Base-by-base conservation (phyloP, 805 yeast species). In the Danielia reshetovae region DNA sequence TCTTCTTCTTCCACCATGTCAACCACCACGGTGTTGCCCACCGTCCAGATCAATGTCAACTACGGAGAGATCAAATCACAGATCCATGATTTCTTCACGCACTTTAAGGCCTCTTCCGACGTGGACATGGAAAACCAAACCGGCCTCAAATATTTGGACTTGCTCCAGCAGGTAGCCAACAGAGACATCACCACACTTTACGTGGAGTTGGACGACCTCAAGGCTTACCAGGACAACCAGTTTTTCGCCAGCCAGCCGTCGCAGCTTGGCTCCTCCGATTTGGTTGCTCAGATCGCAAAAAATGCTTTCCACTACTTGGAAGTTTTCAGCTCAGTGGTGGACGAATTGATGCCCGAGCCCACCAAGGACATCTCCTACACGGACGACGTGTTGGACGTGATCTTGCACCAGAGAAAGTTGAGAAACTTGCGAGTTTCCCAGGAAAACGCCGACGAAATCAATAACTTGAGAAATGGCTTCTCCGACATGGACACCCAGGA, bases 371-470 rank as follows among this genome's bases (percentile, higher is more conserved):
- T 90, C 34, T 66, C 79, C 29, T 85, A 83, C 55, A 78, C 79
- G 46, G 96, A 87, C 57, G 95, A 86, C 48, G 97, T 93, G 9
- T 65, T 93, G 43, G 98, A 93, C 54, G 94, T 93, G 39, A 86
- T 93, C 37, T 69, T 89, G 46, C 89, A 86, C 54, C 97, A 93
- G 66, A 76, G 99, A 58, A 78, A 74, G 51, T 74, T 86, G 55
- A 75, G 96, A 54, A 90, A 90, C 58, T 77, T 76, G 47, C 75
- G 90, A 42, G 68, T 79, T 23, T 76, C 77, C 36, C 79, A 76
- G 42, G 93, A 84, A 49, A 72, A 75, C 48, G 70, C 75, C 31
- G 81, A 79, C 43, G 88, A 82, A 51, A 62, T 72, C 43, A 48
- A 67, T 61, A 46, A 68, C 65, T 49, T 67, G 42, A 53, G 70